Conservation (phyloP, 202 grass and related monocot species). For the Zoysia matrella region DNA sequence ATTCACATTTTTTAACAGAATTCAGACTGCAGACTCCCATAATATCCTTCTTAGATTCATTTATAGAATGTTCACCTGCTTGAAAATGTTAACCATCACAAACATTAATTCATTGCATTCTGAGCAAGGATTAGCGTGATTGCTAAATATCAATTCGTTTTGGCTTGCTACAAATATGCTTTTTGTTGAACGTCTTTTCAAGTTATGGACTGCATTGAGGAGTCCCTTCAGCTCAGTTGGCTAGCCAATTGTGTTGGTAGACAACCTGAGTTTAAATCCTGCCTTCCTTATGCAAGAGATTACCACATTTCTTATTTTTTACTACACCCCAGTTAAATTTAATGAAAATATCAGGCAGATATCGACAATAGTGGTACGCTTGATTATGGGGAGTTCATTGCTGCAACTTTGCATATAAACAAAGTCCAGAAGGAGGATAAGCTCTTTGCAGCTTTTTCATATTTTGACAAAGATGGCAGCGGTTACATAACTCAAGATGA, state of each 20-base stretch:
- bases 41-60: no score
- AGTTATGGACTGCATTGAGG: conserved; percentile 6
- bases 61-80: no score
- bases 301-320: neutral
- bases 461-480: conserved; percentile 95
- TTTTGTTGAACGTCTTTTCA: conserved; percentile 23
- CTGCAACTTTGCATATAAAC: conserved; percentile 97
- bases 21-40: no score
- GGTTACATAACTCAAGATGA: conserved; percentile 99
- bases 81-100: no score
- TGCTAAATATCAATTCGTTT: conserved; percentile 28
- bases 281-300: neutral
- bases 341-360: conserved; percentile 75
- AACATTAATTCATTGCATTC: no score
- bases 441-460: conserved; percentile 87
- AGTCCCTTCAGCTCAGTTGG: neutral
- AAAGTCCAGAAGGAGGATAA: conserved; percentile 99
- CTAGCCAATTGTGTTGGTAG: neutral
- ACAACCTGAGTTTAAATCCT: neutral
- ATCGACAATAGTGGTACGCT: conserved; percentile 99
- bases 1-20: neutral
- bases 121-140: neutral
- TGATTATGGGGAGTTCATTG: conserved; percentile 97
- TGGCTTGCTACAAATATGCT: neutral
- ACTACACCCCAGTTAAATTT: conserved; percentile 37